Evolutionary conservation across 164 flowering plant species (phyloP), one percentile per base, ranked within the genome.

Genomic region (Santalum album): DNA sequence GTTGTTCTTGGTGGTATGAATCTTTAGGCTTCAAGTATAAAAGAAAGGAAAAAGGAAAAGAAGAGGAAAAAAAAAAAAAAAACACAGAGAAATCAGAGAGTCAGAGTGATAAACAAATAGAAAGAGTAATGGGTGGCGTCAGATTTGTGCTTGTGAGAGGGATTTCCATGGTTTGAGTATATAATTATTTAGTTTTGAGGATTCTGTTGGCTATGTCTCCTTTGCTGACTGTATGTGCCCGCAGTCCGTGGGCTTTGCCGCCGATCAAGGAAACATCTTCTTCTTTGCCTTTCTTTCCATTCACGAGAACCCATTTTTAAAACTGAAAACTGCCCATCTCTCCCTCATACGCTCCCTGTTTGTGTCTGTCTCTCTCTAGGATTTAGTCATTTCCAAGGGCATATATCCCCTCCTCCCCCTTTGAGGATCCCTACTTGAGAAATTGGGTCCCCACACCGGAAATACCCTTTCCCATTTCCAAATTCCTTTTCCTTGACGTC

Each of bases 181-280:
- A 18, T 69, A 76, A 64, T 78, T 54, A 45, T 77, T 74, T 74
- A 77, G 79, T 76, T 55, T 50, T 25, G 44, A 11, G 62, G 60
- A 58, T 61, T 62, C 75, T 78, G 82, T 77, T 75, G 73, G 74
- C 66, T 39, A 59, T 88, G 94, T 83, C 88, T 68, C 94, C 85
- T 74, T 23, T 12, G 77, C 76, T 86, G 75, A 76, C 82, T 64
- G 25, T 65, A 62, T 65, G 64, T 47, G 53, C 67, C 88, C 89
- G 87, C 59, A 55, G 70, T 78, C 82, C 53, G 71, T 74, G 96
- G 94, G 82, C 78, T 67, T 72, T 83, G 95, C 87, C 69, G 61
- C 57, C 66, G 74, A 69, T 73, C 70, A 61, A 76, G 96, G 91
- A 74, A 82, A 78, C 87, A 86, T 53, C 51, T 69, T 59, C 79